Conservation (phyloP, 1,284 basidiomycete genomes). For the Heterobasidion annosum region DNA sequence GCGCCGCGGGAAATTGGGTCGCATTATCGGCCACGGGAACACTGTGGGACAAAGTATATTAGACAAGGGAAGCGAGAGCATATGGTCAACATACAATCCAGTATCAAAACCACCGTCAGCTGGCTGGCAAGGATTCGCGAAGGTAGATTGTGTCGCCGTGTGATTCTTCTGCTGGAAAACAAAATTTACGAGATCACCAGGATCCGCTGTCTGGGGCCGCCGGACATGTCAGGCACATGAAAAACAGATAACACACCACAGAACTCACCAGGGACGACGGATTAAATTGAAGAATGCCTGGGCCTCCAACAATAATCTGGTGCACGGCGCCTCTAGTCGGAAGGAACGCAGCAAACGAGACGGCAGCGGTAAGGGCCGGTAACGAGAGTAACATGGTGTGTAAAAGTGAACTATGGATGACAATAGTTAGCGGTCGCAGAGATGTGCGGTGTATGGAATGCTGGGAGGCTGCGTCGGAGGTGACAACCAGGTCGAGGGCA, state of each 20-base stretch:
- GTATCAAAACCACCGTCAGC: slow-evolving; percentile 41
- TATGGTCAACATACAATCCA: slow-evolving; percentile 36
- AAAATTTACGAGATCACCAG: slow-evolving; percentile 43
- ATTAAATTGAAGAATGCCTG: slow-evolving; percentile 29
- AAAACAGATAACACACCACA: too few relatives aligned
- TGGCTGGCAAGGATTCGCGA: slow-evolving; percentile 38
- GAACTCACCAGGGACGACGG: slow-evolving; percentile 38
- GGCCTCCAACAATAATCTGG: slow-evolving; percentile 44
- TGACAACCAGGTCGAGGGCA: slow-evolving; percentile 10
- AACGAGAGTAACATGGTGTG: slow-evolving; percentile 7
- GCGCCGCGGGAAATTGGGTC: slow-evolving; percentile 37
- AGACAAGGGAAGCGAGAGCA: background rate
- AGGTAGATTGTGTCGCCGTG: slow-evolving; percentile 51
- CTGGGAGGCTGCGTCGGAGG: background rate
- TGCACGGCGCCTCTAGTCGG: slow-evolving; percentile 25
- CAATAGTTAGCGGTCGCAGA: background rate
- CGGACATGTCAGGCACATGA: background rate
- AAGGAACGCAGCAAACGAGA: slow-evolving; percentile 17
- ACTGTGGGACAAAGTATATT: slow-evolving; percentile 19
- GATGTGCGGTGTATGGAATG: background rate
- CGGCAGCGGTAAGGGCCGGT: slow-evolving; percentile 8
- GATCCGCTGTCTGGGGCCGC: slow-evolving; percentile 28
- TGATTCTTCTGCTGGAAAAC: slow-evolving; percentile 55
- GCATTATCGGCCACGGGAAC: slow-evolving; percentile 37
- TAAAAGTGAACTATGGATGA: background rate